These are phyloP conservation scores for Solidago caesia DNA, from an alignment of 129 eudicot species.

Conservation along the genomic window DNA sequence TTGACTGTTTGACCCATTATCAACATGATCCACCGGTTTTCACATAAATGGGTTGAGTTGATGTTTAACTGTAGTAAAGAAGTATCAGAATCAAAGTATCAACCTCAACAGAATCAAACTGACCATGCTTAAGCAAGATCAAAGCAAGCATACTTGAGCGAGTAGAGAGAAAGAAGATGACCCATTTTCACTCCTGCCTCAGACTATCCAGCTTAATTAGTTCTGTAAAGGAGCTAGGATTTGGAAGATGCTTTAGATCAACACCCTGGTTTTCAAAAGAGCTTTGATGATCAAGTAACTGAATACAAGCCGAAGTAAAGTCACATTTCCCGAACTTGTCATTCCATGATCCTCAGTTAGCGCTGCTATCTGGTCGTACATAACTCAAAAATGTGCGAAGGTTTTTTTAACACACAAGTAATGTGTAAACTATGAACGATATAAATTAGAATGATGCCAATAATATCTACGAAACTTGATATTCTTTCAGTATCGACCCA, in stretches of 20 bases:
- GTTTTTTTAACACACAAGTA: too few relatives aligned
- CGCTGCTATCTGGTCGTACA: slow-evolving; percentile 50
- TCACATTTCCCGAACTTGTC: slow-evolving; percentile 76
- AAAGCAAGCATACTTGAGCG: slow-evolving; percentile 78
- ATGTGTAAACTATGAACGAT: not conserved
- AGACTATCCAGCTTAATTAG: slow-evolving; percentile 81
- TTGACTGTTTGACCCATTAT: not conserved
- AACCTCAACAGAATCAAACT: slow-evolving; percentile 88
- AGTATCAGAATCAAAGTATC: slow-evolving; percentile 18
- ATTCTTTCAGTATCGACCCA: slow-evolving; percentile 5
- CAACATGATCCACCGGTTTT: not conserved
- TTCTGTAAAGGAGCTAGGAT: slow-evolving; percentile 53
- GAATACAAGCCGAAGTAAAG: slow-evolving; percentile 66
- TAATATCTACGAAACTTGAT: not conserved
- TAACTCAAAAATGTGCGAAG: not conserved
- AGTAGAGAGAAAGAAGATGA: slow-evolving; percentile 54
- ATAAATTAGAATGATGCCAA: not conserved
- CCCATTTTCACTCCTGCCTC: slow-evolving; percentile 69
- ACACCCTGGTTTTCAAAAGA: slow-evolving; percentile 40
- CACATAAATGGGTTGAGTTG: not conserved
- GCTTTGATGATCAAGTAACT: slow-evolving; percentile 47
- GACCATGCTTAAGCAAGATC: slow-evolving; percentile 75
- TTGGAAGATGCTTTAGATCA: slow-evolving; percentile 51
- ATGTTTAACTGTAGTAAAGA: slow-evolving; percentile 2
- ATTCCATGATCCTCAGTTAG: slow-evolving; percentile 62